Base-by-base conservation (phyloP, 352 stramenopile species). In the Globisporangium nagaii region DNA sequence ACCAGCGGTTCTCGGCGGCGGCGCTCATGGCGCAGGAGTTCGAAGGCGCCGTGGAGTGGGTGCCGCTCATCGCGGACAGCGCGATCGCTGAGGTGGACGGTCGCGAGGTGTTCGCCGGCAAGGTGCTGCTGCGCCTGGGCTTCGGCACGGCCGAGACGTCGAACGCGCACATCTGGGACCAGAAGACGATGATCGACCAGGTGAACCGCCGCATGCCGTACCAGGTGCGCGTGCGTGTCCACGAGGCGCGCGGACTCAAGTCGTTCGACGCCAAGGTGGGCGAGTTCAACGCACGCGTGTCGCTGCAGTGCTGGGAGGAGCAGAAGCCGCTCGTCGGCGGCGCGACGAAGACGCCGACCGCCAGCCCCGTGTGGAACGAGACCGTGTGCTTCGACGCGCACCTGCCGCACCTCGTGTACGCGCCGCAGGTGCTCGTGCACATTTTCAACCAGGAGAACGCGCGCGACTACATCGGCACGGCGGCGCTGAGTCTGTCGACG, bases 311-410 rank as follows among this genome's bases (percentile, higher is more conserved):
- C 60, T 76, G 68, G 58, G 84, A 83, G 43, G 56, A 82, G 25
- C 65, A 87, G 54, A 65, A 73, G 48, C 51, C 64, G 44, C 1
- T 48, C 34, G 44, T 62, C 7, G 39, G 60, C 22, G 48, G 60
- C 22, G 48, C 67, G 39, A 50, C 72, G n/a, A 71, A 66, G 34
- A 37, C 57, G 44, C 36, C 47, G 3, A 66, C 74, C 8, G 58
- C 53, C 11, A 69, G 70, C 41, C 68, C 71, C 2, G 58, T 70
- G 39, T 84, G 73, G 57, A 73, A 73, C 37, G 68, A 86, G 62
- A 88, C 75, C 24, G 69, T 88, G 11, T 74, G 74, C 56, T 82
- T 93, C 13, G 75, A 93, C 59, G 68, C 85, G 40, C 82, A 88
- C 54, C 56, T 95, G 56, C 79, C 79, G 17, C 53, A 73, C 20